These are phyloP conservation scores for Capsella rubella DNA, from an alignment of 441 rosid species.

Conservation along the genomic window DNA sequence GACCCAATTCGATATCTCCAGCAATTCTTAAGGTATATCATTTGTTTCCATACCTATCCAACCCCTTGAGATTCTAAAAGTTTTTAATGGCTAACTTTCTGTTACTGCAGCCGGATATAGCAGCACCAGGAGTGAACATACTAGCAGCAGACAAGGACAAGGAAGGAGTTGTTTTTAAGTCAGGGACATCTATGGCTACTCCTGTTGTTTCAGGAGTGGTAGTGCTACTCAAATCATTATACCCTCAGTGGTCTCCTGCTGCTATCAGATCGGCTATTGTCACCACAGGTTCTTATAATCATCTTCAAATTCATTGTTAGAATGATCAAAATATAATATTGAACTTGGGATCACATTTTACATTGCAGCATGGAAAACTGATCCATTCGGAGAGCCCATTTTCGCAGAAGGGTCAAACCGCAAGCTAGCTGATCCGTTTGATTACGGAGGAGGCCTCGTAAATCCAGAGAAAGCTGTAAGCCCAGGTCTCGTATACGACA, in stretches of 20 bases:
- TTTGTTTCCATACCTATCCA: background rate
- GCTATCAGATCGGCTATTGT: constrained; percentile 56
- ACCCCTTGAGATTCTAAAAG: background rate
- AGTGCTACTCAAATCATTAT: constrained; percentile 47
- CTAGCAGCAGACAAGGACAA: constrained; percentile 46
- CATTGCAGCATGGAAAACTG: constrained; percentile 41
- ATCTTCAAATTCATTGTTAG: background rate
- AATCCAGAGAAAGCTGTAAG: constrained; percentile 56
- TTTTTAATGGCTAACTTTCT: background rate
- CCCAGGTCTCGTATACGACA: constrained; percentile 69
- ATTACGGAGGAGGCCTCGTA: constrained; percentile 68
- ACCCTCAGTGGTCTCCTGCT: constrained; percentile 55
- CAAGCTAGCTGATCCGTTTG: constrained; percentile 61
- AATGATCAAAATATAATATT: constrained; percentile 35
- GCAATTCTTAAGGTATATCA: constrained; percentile 49
- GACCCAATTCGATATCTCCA: constrained; percentile 50
- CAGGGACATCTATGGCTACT: constrained; percentile 58
- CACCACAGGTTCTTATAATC: constrained; percentile 50
- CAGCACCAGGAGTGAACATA: constrained; percentile 58
- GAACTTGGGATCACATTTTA: constrained; percentile 37
- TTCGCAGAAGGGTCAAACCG: constrained; percentile 32
- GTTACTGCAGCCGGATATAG: constrained; percentile 50
- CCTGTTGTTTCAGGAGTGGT: constrained; percentile 49
- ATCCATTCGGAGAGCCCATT: constrained; percentile 32
- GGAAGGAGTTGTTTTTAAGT: constrained; percentile 37